A percentile compares a stretch with the other conserved stretches of the same genome.
Conservation (phyloP, 1,139 yeast species). For the Williopsis jadinii region DNA sequence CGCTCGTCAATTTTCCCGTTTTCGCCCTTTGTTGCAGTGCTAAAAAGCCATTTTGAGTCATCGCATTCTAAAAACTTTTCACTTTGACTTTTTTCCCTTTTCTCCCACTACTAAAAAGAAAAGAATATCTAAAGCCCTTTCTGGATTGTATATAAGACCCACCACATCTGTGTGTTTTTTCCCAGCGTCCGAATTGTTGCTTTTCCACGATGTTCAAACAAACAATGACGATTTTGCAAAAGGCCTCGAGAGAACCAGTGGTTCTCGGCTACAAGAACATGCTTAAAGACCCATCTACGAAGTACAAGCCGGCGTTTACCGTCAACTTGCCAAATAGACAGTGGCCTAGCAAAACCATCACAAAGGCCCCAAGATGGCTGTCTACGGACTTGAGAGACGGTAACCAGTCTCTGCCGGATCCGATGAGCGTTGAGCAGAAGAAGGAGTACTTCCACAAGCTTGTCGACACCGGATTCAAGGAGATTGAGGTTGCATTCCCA, state of each 20-base stretch:
- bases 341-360: conserved; percentile 78
- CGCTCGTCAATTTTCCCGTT: no score
- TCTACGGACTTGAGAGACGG: conserved; percentile 96
- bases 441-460: conserved; percentile 81
- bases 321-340: conserved; percentile 63
- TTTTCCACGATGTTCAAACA: conserved; percentile 16
- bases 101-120: no score
- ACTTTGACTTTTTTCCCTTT: no score
- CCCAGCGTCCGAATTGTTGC: not conserved
- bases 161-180: no score
- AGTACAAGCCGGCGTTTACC: conserved; percentile 66
- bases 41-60: no score
- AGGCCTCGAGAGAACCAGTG: conserved; percentile 52
- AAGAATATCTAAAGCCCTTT: no score
- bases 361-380: conserved; percentile 90
- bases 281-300: conserved; percentile 70
- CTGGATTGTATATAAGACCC: no score
- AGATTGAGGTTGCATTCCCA: conserved; percentile 95
- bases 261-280: conserved; percentile 33
- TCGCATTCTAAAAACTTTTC: no score
- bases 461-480: conserved; percentile 89
- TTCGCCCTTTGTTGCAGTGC: no score
- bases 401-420: conserved; percentile 95
- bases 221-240: conserved; percentile 10
- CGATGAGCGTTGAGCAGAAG: conserved; percentile 88